Conservation (phyloP, 1,284 basidiomycete genomes). For the Microbotryum lychnidis-dioicae region DNA sequence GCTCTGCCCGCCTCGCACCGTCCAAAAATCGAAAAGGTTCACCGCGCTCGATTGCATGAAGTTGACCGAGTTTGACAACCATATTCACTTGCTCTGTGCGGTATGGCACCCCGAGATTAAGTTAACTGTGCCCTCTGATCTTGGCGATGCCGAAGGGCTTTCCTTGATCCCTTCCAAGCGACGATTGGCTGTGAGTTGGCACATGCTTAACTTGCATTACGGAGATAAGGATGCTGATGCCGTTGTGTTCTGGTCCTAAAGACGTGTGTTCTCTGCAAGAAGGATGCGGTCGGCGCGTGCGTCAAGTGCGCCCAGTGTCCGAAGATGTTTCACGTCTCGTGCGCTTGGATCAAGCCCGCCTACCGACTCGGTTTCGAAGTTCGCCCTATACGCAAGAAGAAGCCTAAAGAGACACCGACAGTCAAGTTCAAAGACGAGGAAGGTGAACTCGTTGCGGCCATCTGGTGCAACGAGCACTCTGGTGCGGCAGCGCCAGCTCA, state of each 20-base stretch:
- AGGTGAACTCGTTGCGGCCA: conserved; percentile 3
- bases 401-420: conserved; percentile 54
- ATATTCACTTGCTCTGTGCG: conserved; percentile 84
- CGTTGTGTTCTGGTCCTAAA: conserved; percentile 43
- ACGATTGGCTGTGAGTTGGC: conserved; percentile 36
- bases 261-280: conserved; percentile 52
- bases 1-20: neutral
- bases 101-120: conserved; percentile 75
- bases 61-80: conserved; percentile 82
- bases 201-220: neutral
- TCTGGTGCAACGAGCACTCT: neutral
- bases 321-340: conserved; percentile 74
- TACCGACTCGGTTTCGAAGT: conserved; percentile 86
- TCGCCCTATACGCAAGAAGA: conserved; percentile 59
- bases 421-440: conserved; percentile 74
- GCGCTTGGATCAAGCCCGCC: conserved; percentile 68
- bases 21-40: conserved; percentile 38
- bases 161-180: conserved; percentile 52
- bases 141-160: conserved; percentile 79
- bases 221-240: neutral
- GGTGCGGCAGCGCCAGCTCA: conserved; percentile 1
- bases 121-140: conserved; percentile 58
- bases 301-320: conserved; percentile 74
- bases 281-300: conserved; percentile 63
- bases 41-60: conserved; percentile 67